phyloP scores from a whole-genome alignment of 495 filamentous ascomycete genomes.

The Neurospora africana region DNA sequence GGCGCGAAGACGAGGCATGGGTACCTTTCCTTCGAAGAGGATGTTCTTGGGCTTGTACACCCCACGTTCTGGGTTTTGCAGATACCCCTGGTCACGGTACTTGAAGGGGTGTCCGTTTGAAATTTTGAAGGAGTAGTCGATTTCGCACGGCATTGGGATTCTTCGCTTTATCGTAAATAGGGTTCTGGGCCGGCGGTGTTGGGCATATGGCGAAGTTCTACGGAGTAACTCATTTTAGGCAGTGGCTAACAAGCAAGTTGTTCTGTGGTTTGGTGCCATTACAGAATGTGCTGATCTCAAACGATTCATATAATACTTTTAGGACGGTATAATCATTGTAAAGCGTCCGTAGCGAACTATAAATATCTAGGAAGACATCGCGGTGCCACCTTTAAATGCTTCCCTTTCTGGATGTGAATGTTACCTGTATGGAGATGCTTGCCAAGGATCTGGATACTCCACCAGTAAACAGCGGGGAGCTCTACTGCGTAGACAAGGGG shows the following conservation, averaged over 20 bases:
- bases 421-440: background rate
- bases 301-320: background rate
- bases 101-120: background rate
- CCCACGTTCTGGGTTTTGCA: background rate
- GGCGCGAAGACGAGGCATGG: slow-evolving; percentile 14
- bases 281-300: background rate
- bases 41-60: slow-evolving; percentile 59
- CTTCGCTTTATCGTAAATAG: background rate
- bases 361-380: background rate
- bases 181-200: background rate
- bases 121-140: background rate
- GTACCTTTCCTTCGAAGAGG: slow-evolving; percentile 54
- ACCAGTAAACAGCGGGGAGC: background rate
- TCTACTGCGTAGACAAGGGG: background rate
- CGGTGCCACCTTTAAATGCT: background rate
- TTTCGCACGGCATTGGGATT: background rate
- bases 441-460: background rate
- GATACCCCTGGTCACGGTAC: background rate
- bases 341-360: background rate
- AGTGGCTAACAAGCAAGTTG: background rate
- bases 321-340: background rate
- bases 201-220: background rate
- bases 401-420: background rate
- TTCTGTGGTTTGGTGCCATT: background rate
- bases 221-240: background rate